A percentile compares a stretch with the other conserved stretches of the same genome.
phyloP scores from a whole-genome alignment of 2,329 filamentous ascomycete species.

The Mariannaea sp. region DNA sequence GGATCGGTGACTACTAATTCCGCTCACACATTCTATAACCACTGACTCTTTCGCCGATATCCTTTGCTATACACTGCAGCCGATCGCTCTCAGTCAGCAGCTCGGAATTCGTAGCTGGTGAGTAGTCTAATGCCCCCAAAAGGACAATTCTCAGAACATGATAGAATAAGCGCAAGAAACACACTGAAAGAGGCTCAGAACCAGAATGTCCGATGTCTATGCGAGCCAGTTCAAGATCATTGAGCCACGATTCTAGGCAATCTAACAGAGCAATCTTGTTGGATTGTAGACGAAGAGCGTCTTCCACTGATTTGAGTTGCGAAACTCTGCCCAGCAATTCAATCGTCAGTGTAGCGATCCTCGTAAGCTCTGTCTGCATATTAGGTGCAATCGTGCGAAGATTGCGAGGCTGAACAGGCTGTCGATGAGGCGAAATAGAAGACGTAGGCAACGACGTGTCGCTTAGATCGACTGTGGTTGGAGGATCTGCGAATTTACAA shows the following conservation, averaged over 20 bases:
- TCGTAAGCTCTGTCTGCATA: constrained; percentile 43
- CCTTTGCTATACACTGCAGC: constrained; percentile 39
- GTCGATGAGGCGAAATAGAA: constrained; percentile 31
- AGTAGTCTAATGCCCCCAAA: constrained; percentile 40
- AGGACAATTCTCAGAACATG: constrained; percentile 43
- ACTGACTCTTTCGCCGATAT: constrained; percentile 40
- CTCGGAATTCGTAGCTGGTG: constrained; percentile 33
- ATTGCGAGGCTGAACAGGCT: constrained; percentile 27
- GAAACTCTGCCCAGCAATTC: constrained; percentile 41
- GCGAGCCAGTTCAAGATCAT: constrained; percentile 35
- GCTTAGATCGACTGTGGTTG: constrained; percentile 22
- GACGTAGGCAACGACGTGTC: constrained; percentile 23
- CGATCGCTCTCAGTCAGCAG: constrained; percentile 40
- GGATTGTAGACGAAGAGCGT: constrained; percentile 34
- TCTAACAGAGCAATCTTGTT: constrained; percentile 41
- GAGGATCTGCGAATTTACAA: constrained; percentile 46
- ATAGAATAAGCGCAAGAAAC: constrained; percentile 45
- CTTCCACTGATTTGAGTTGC: constrained; percentile 28
- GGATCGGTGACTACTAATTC: background rate
- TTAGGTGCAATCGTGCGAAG: constrained; percentile 43
- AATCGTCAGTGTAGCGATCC: constrained; percentile 41
- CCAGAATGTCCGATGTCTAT: constrained; percentile 21
- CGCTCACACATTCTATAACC: constrained; percentile 33
- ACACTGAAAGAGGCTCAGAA: constrained; percentile 39
- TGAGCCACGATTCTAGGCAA: constrained; percentile 42